A percentile compares a stretch with the other conserved stretches of the same genome.
These are phyloP conservation scores for Avena eriantha DNA, from an alignment of 176 grass and related monocot genomes.

Conservation along the genomic window DNA sequence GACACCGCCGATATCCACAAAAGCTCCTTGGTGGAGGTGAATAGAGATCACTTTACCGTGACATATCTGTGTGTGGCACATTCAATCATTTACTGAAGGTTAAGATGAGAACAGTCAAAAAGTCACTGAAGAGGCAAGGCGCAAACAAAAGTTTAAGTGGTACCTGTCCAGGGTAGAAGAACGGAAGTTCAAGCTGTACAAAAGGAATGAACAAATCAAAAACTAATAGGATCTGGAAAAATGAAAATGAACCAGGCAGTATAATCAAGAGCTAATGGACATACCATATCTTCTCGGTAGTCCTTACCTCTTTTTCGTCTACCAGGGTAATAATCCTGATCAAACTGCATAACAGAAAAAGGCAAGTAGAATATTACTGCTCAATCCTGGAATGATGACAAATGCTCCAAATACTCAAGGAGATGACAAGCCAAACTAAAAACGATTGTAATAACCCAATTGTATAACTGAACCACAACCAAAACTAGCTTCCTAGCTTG, in stretches of 20 bases:
- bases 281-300: conserved; percentile 96
- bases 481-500: conserved; percentile 6
- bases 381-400: conserved; percentile 17
- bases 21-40: conserved; percentile 89
- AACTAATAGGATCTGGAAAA: conserved; percentile 12
- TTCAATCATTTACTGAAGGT: conserved; percentile 19
- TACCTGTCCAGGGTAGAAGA: conserved; percentile 99
- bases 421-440: neutral
- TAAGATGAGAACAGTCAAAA: conserved; percentile 1
- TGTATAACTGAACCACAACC: neutral
- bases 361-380: neutral
- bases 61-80: conserved; percentile 69
- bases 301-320: conserved; percentile 96
- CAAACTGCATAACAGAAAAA: conserved; percentile 69
- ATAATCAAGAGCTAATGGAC: conserved; percentile 41
- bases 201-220: conserved; percentile 49
- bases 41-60: conserved; percentile 78
- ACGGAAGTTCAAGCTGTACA: conserved; percentile 96
- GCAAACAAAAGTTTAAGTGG: conserved; percentile 38
- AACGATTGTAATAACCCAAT: conserved; percentile 1
- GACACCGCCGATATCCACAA: conserved; percentile 88
- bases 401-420: neutral
- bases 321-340: conserved; percentile 98
- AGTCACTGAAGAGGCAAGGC: conserved; percentile 22
- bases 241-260: neutral